Conservation (phyloP, 2,329 filamentous ascomycete genomes). For the Aspergillus clavatus region DNA sequence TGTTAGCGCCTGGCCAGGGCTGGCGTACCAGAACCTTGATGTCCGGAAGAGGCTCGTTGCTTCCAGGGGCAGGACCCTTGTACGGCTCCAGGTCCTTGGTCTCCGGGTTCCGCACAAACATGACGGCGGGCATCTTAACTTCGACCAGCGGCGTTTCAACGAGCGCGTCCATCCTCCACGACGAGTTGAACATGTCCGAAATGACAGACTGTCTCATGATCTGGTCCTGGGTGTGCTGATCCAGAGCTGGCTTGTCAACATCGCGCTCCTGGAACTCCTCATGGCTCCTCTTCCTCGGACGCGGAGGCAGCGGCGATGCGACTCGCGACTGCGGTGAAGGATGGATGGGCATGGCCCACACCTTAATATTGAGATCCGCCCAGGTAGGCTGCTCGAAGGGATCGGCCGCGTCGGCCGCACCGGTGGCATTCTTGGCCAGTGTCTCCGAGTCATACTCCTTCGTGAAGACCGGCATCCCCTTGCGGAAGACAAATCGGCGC, state of each 20-base stretch:
- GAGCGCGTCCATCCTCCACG: conserved; percentile 68
- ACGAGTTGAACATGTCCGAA: conserved; percentile 72
- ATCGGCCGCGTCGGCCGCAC: conserved; percentile 12
- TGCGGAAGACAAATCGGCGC: conserved; percentile 79
- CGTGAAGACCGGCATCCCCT: conserved; percentile 67
- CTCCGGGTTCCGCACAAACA: conserved; percentile 62
- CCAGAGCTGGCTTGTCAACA: conserved; percentile 7
- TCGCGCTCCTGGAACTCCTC: conserved; percentile 44
- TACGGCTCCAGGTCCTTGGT: conserved; percentile 66
- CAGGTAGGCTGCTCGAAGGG: conserved; percentile 57
- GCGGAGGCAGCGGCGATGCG: conserved; percentile 27
- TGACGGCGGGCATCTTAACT: conserved; percentile 62
- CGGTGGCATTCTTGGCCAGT: conserved; percentile 20
- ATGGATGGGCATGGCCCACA: conserved; percentile 72
- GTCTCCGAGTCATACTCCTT: conserved; percentile 57
- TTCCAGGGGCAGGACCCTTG: conserved; percentile 60
- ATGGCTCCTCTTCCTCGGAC: conserved; percentile 45
- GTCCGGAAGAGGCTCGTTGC: conserved; percentile 50
- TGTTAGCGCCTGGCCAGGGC: conserved; percentile 70
- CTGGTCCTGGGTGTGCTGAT: conserved; percentile 38
- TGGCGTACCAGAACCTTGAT: conserved; percentile 67
- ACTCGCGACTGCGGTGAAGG: conserved; percentile 15
- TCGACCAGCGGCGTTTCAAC: conserved; percentile 61
- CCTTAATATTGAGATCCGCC: conserved; percentile 69
- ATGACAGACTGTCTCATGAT: conserved; percentile 59